Conservation (phyloP, 306 rosid genomes). For the Glycine latifolia region DNA sequence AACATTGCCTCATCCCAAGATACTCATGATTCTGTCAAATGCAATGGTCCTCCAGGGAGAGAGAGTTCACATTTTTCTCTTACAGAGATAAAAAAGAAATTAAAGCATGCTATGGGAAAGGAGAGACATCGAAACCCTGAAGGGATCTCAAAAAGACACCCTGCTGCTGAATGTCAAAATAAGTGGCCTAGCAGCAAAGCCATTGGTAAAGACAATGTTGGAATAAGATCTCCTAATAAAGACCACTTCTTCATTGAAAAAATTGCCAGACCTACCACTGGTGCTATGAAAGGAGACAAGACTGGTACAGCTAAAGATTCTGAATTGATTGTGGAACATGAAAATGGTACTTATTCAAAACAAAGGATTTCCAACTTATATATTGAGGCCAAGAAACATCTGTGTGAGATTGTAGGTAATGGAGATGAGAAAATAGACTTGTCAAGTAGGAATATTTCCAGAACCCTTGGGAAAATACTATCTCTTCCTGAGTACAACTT, state of each 20-base stretch:
- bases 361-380: constrained; percentile 71
- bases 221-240: constrained; percentile 76
- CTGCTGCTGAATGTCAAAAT: constrained; percentile 44
- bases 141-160: constrained; percentile 5
- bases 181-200: constrained; percentile 48
- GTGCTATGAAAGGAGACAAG: constrained; percentile 62
- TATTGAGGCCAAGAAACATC: constrained; percentile 85
- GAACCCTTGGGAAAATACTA: constrained; percentile 84
- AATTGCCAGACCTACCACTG: constrained; percentile 65
- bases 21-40: constrained; percentile 52
- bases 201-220: constrained; percentile 63
- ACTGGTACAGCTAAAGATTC: constrained; percentile 61
- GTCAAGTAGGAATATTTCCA: constrained; percentile 66
- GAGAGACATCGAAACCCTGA: constrained; percentile 64
- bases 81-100: constrained; percentile 79
- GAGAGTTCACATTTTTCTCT: constrained; percentile 80
- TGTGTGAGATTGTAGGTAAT: constrained; percentile 67
- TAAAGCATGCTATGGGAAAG: constrained; percentile 88
- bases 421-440: constrained; percentile 68
- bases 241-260: constrained; percentile 84
- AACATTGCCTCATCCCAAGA: constrained; percentile 47
- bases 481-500: constrained; percentile 82
- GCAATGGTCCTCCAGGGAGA: constrained; percentile 58
- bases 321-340: constrained; percentile 56
- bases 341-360: constrained; percentile 54